Base-by-base conservation (phyloP, 257 asterid species). In the Oldenlandia corymbosa region DNA sequence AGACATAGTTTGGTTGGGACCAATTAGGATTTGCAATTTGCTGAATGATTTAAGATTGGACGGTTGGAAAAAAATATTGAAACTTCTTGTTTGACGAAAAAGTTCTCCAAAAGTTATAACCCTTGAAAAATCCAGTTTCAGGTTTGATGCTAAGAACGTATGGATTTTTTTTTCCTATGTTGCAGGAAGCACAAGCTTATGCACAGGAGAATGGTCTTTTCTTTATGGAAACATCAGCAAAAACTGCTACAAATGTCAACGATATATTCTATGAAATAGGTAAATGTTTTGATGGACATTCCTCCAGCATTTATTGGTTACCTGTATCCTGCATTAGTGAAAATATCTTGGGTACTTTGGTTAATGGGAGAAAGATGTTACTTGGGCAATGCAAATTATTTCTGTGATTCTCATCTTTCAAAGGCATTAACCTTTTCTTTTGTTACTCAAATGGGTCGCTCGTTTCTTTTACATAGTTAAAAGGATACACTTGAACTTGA, bases 161-260 rank as follows among this genome's bases (percentile, higher is more conserved):
- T 37, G 46, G 32, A 7, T 49, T 62, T 54, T 42, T 57, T 18
- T 21, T 32, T 57, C 6, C 20, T 20, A 10, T 62, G 67, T 66
- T 58, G 68, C 76, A 70, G 82, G 82, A 73, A 36, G 73, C 79
- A 45, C 73, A 59, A 26, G 47, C 67, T 2, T 77, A 77, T 72
- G 75, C 81, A 2, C 75, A 76, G 42, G 81, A 76, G 46, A 68
- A 76, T 54, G 75, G 73, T 57, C 67, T 76, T 20, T 72, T 76
- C 50, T 76, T 76, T 54, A 61, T 72, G 75, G 81, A 76, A 63
- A 76, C 81, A 11, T 76, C 81, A 47, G 81, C 81, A 42, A 76
- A 76, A 72, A 62, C 75, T 64, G 81, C 81, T 17, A 67, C 70
- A 13, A 76, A 76, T 49, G 81, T 72, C 27, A 76, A 76, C 24